Evolutionary conservation across 164 flowering plant species (phyloP), one percentile per base, ranked within the genome.

Genomic region (Umbilicus rupestris): DNA sequence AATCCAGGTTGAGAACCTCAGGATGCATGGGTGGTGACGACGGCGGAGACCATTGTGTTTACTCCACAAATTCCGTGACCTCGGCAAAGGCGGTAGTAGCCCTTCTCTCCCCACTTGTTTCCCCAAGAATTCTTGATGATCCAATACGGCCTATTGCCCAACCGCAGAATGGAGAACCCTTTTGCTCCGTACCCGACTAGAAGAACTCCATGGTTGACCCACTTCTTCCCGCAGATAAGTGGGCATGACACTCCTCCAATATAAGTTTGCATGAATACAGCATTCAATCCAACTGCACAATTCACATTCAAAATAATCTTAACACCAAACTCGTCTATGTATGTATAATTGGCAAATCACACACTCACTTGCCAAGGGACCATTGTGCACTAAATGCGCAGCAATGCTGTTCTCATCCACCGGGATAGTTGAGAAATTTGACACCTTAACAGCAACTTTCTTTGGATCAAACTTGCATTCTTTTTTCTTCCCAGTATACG

Each of bases 91-190:
- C 68, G 72, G 58, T 86, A 89, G 55, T 87, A 92, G 0, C 96
- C 98, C 2, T 82, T 11, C 37, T 92, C 94, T 29, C 98, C 98
- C 96, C 96, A 89, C 0, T 66, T 58, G 64, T 77, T 64, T 5
- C 96, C 91, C 96, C 98, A 92, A 1, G 96, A 92, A 69, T 92
- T 92, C 80, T 92, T 92, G 69, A 89, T 86, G 63, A 89, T 82
- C 98, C 98, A 92, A n/a, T 81, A 89, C 0, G 92, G 91, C 70
- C 67, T 70, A 63, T 86, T 30, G 7, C 89, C 79, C 3, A 92
- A 62, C 70, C 94, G 73, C 0, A 85, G 80, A 39, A 84, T 81
- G 3, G 97, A 87, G 76, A 73, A 87, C 17, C 94, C 96, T 50
- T 75, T 78, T 0, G 75, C 73, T 0, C 87, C 87, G 45, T 89